Base-by-base conservation (phyloP, 148 eudicot species). In the Suaeda aralocaspica region DNA sequence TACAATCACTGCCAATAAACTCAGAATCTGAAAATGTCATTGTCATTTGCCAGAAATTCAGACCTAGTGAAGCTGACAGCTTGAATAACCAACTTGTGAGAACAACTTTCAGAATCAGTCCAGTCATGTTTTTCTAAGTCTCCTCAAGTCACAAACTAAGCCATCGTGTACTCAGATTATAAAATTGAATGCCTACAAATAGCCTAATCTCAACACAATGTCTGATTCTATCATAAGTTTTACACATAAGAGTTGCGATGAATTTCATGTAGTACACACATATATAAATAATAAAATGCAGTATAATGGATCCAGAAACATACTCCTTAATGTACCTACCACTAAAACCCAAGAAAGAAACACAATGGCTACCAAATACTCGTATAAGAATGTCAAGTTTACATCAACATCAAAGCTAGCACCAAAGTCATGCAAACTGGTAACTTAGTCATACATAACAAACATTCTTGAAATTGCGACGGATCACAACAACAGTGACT, bases 11-110 rank as follows among this genome's bases (percentile, higher is more conserved):
- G 19, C 29, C 59, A 19, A 31, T 2, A 5, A 46, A 30, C 26
- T 28, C 5, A 21, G 51, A 5, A 30, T 9, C 26, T 9, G 2
- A 28, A 10, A 21, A 14, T 29, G 57, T 44, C 29, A 22, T 22
- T 48, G 44, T 56, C 52, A 28, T 39, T 24, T 41, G 18, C 48
- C 33, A 51, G 26, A 62, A 70, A 59, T 67, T 30, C 28, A 31
- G 13, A 67, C 3, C 36, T 24, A 48, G 18, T 66, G 4, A 66
- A 48, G 57, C 25, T 18, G 18, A 10, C 57, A 2, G 57, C 55
- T 65, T 36, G 29, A n/a, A n/a, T 13, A 59, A 1, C 9, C 45
- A 22, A 62, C 26, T 21, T 2, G 22, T 41, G 21, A 64, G 50
- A 14, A 14, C 9, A 13, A 21, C 18, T 45, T 64, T 24, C 19